Evolutionary conservation across 805 yeast genomes (phyloP), one percentile per base, ranked within the genome.

Genomic region (Candida multigemmis): DNA sequence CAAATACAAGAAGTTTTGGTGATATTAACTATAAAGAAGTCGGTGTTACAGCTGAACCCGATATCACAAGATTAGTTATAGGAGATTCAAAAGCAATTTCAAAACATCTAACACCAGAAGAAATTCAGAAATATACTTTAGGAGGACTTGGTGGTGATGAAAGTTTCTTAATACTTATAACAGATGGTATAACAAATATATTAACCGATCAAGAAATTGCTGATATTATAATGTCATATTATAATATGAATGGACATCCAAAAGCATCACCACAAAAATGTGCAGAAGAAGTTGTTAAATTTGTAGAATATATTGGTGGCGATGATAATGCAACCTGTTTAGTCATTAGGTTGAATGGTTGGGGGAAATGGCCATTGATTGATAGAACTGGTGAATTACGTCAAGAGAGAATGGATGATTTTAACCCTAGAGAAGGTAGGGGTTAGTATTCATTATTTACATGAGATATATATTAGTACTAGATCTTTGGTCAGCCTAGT

Each of bases 251-350:
- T 26, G 93, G 94, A n/a, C 65, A 72, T 14, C 61, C 66, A 16
- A 52, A 60, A 16, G 94, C 94, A 4, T 72, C 86, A 0, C 95
- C 97, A 1, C 94, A 83, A 41, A 69, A 60, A 23, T 83, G 93
- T 19, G 87, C 96, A 0, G 75, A 72, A 34, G 96, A 87, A 47
- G 81, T 91, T 12, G 73, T 89, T 8, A 69, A 76, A 41, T 91
- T 77, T 48, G 79, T 86, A 7, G 86, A 80, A 46, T 82, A 82
- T 22, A 69, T 87, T 6, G 94, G 94, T 9, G 91, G 94, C 2
- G 86, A 83, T 42, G 98, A 91, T 50, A 91, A 91, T 53, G 94
- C 97, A n/a, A 85, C 96, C 3, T 85, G 96, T 48, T 44, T 80
- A 35, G 82, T 91, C 4, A 53, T 89, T 7, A 61, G 93, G 33